A percentile compares a stretch with the other conserved stretches of the same genome.
Conservation (phyloP, 768 basidiomycete species). For the Cystoderma amianthinum region DNA sequence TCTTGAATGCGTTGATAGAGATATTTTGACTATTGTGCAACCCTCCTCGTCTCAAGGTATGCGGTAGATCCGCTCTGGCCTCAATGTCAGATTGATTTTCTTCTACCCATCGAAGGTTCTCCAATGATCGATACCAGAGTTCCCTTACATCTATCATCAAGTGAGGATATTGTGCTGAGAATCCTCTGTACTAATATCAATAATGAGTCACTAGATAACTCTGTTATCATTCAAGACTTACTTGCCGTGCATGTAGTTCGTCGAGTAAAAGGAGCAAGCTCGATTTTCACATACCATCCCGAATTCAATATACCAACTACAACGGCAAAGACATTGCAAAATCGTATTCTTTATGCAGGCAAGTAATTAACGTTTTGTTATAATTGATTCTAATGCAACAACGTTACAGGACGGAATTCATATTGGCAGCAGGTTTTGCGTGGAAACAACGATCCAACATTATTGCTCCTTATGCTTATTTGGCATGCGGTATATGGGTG, state of each 20-base stretch:
- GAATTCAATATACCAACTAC: conserved; percentile 29
- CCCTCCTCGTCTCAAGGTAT: too few species aligned
- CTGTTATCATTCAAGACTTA: conserved; percentile 35
- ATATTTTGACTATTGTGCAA: too few species aligned
- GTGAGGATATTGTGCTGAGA: conserved; percentile 11
- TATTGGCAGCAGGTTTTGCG: conserved; percentile 19
- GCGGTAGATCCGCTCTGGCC: too few species aligned
- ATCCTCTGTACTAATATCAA: too few species aligned
- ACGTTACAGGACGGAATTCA: conserved; percentile 22
- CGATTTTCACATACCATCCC: conserved; percentile 46
- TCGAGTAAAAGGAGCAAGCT: conserved; percentile 32
- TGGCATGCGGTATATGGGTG: conserved; percentile 20
- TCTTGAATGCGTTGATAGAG: conserved; percentile 26
- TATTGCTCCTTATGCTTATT: conserved; percentile 15
- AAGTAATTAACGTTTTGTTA: conserved; percentile 2
- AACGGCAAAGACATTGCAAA: conserved; percentile 32
- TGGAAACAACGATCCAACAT: conserved; percentile 15
- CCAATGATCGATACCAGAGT: conserved; percentile 31
- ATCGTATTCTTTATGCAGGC: conserved; percentile 42
- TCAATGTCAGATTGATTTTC: too few species aligned
- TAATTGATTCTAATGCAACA: background rate
- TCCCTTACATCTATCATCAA: conserved; percentile 25
- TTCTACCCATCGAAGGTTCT: conserved; percentile 10
- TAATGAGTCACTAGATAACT: too few species aligned
- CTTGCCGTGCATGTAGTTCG: conserved; percentile 43